A percentile compares a stretch with the other conserved stretches of the same genome.
Evolutionary conservation across 2,329 filamentous ascomycete species (phyloP).

Genomic region (Fusarium anthophilum): DNA sequence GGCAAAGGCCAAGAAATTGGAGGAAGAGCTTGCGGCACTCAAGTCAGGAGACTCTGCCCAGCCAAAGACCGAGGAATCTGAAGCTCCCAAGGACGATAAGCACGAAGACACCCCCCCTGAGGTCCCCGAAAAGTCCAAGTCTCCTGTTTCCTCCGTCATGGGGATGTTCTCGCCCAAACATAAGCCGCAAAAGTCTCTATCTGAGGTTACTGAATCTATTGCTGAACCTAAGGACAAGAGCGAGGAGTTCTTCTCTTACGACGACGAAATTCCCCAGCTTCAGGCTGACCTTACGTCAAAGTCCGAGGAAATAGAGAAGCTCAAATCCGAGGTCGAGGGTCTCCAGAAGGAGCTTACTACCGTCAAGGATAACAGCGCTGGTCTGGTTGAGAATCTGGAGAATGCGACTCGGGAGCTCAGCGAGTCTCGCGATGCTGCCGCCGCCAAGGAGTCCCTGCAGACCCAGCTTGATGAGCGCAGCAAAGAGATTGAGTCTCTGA

Average conservation of each 20-base stretch:
- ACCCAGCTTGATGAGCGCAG: conserved; percentile 59
- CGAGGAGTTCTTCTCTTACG: conserved; percentile 92
- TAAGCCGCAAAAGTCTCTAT: conserved; percentile 46
- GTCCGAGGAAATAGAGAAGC: conserved; percentile 73
- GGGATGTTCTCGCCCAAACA: conserved; percentile 61
- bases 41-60: conserved; percentile 48
- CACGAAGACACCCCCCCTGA: conserved; percentile 30
- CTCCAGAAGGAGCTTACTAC: conserved; percentile 77
- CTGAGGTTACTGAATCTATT: conserved; percentile 41
- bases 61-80: conserved; percentile 44
- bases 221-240: conserved; percentile 45
- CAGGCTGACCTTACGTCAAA: conserved; percentile 78
- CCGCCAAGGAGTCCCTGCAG: conserved; percentile 57
- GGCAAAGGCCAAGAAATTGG: conserved; percentile 67
- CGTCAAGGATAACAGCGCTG: conserved; percentile 74
- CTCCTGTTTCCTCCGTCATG: conserved; percentile 58
- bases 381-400: conserved; percentile 74
- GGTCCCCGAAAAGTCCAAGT: conserved; percentile 50
- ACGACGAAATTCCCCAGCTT: conserved; percentile 85
- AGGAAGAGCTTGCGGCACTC: conserved; percentile 69
- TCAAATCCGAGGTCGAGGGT: conserved; percentile 74
- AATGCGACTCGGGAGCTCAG: conserved; percentile 71
- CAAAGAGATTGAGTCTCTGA: conserved; percentile 60
- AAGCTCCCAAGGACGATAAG: conserved; percentile 44
- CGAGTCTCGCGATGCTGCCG: conserved; percentile 54